Evolutionary conservation across 2,329 filamentous ascomycete species (phyloP).

Genomic region (Aspergillus puulaauensis): DNA sequence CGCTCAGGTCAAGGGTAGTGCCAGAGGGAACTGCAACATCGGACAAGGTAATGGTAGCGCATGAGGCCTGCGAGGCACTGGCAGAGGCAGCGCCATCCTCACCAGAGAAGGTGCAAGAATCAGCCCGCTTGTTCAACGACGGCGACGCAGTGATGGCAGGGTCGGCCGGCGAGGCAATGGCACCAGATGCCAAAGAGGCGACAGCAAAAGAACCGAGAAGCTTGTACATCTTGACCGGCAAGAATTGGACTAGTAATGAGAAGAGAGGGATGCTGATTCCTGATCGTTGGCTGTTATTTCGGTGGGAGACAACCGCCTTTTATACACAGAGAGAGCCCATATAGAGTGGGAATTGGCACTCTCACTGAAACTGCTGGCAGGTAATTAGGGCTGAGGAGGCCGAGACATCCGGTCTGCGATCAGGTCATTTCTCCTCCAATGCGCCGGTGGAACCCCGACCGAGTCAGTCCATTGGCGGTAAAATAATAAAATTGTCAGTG

Average conservation of each 20-base stretch:
- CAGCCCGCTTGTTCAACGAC: neutral
- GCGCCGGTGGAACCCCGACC: too few relatives aligned
- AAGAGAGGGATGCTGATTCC: too few relatives aligned
- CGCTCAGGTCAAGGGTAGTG: constrained; percentile 8
- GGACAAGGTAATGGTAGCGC: constrained; percentile 6
- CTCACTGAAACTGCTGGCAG: too few relatives aligned
- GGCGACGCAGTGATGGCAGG: constrained; percentile 2
- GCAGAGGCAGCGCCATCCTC: neutral
- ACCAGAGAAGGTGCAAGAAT: constrained; percentile 5
- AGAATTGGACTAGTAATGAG: neutral
- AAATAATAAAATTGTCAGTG: too few relatives aligned
- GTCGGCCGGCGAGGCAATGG: neutral
- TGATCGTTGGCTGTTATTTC: too few relatives aligned
- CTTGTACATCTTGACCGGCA: constrained; percentile 6
- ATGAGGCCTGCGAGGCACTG: neutral
- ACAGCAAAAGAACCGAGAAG: neutral
- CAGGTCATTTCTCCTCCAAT: too few relatives aligned
- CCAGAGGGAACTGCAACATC: constrained; percentile 8
- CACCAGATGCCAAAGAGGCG: neutral
- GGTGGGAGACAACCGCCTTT: too few relatives aligned
- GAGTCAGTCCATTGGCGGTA: too few relatives aligned
- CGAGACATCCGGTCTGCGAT: too few relatives aligned
- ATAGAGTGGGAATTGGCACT: too few relatives aligned
- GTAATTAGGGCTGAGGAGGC: too few relatives aligned
- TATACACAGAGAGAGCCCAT: too few relatives aligned